phyloP scores from a whole-genome alignment of 148 eudicot species.

The Vaccinium myrtillus region DNA sequence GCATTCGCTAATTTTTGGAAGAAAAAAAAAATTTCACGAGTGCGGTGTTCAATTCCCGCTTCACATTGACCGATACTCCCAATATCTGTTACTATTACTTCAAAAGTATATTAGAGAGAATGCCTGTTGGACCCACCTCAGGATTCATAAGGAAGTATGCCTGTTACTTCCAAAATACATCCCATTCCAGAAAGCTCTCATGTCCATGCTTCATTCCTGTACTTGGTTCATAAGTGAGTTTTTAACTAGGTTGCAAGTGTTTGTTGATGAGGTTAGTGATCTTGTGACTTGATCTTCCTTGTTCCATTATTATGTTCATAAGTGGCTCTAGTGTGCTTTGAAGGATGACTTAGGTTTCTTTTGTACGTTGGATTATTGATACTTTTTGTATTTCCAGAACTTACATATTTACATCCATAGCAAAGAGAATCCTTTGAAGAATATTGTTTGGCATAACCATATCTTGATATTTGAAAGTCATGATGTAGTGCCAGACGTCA shows the following conservation, averaged over 20 bases:
- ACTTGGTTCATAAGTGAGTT: background rate
- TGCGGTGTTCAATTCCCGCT: background rate
- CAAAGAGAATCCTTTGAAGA: background rate
- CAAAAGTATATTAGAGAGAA: no score
- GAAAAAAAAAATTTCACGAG: background rate
- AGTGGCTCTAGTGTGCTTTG: background rate
- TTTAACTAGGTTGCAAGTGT: background rate
- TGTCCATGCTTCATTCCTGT: background rate
- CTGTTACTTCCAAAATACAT: background rate
- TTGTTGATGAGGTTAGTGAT: background rate
- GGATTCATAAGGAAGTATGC: background rate
- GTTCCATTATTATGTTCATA: background rate
- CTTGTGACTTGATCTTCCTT: background rate
- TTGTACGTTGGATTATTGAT: background rate
- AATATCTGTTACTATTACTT: no score
- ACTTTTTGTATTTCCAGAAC: background rate
- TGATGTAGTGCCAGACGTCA: background rate
- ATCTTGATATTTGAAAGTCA: background rate
- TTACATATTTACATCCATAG: background rate
- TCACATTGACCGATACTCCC: background rate
- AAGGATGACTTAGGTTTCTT: background rate
- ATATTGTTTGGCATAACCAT: background rate
- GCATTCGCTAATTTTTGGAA: background rate
- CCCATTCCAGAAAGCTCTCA: background rate
- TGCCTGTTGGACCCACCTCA: background rate